phyloP scores from a whole-genome alignment of 2,329 filamentous ascomycete genomes.

The Alternaria brassicicola region DNA sequence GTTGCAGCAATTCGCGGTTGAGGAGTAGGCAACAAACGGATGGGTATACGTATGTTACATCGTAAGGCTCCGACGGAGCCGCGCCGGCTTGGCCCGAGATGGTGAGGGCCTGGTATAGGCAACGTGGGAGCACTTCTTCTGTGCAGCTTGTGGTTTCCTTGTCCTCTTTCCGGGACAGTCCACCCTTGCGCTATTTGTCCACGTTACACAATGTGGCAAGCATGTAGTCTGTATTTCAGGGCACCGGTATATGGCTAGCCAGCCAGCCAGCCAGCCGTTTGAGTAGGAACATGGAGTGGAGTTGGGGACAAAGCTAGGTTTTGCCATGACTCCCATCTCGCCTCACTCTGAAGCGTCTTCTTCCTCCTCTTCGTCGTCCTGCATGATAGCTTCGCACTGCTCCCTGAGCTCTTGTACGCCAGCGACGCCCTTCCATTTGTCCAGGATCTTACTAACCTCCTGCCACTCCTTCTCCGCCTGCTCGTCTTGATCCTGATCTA shows the following conservation, averaged over 20 bases:
- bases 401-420: constrained; percentile 51
- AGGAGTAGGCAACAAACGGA: background rate
- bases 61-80: background rate
- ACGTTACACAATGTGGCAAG: too few species aligned
- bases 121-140: background rate
- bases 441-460: constrained; percentile 48
- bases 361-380: constrained; percentile 31
- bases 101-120: too few species aligned
- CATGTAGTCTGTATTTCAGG: background rate
- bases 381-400: constrained; percentile 46
- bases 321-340: background rate
- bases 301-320: background rate
- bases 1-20: background rate
- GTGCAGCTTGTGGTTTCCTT: background rate
- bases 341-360: constrained; percentile 29
- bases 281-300: background rate
- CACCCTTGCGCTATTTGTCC: background rate
- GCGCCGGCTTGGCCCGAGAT: background rate
- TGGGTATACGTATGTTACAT: background rate
- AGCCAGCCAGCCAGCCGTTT: background rate
- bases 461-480: constrained; percentile 64
- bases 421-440: constrained; percentile 53
- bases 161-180: too few species aligned
- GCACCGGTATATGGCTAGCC: background rate
- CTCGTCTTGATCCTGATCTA: constrained; percentile 64